phyloP scores from a whole-genome alignment of 805 yeast species.

The Yamadazyma scolyti region DNA sequence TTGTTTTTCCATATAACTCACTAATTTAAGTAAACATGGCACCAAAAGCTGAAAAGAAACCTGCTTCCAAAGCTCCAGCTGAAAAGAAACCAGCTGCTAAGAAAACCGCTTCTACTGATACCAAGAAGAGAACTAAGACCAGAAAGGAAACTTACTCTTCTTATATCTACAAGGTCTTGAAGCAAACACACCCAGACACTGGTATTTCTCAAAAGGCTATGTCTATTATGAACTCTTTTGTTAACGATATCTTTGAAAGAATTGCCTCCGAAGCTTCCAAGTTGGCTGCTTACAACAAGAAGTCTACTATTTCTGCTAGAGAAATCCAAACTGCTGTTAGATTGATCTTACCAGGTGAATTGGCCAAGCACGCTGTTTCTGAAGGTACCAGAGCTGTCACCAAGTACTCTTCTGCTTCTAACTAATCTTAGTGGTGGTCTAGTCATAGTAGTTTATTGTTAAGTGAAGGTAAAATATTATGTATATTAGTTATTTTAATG shows the following conservation, averaged over 20 bases:
- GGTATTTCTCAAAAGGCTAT: slow-evolving; percentile 99
- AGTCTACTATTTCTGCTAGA: slow-evolving; percentile 96
- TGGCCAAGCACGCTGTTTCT: slow-evolving; percentile 97
- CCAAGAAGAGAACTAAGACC: slow-evolving; percentile 90
- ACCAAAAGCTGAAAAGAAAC: slow-evolving; percentile 64
- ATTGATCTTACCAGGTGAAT: slow-evolving; percentile 97
- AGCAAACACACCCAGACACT: slow-evolving; percentile 99
- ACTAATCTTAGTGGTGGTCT: slow-evolving; percentile 17
- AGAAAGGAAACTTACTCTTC: slow-evolving; percentile 99
- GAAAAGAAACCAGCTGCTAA: slow-evolving; percentile 91
- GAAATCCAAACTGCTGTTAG: slow-evolving; percentile 99
- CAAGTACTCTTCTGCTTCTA: slow-evolving; percentile 77
- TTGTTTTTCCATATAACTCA: slow-evolving; percentile 1
- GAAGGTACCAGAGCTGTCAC: slow-evolving; percentile 99
- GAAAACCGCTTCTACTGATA: slow-evolving; percentile 74
- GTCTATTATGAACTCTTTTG: slow-evolving; percentile 98
- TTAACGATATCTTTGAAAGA: slow-evolving; percentile 97
- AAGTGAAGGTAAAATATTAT: slow-evolving; percentile 4
- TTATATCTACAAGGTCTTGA: slow-evolving; percentile 96
- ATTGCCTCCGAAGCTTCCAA: slow-evolving; percentile 97
- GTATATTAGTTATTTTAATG: slow-evolving; percentile 10
- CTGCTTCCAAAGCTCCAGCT: slow-evolving; percentile 97
- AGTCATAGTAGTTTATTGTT: too few species aligned
- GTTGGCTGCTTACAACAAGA: slow-evolving; percentile 98
- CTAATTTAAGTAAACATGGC: slow-evolving; percentile 43